Base-by-base conservation (phyloP, 768 basidiomycete genomes). In the Trametes cingulata region DNA sequence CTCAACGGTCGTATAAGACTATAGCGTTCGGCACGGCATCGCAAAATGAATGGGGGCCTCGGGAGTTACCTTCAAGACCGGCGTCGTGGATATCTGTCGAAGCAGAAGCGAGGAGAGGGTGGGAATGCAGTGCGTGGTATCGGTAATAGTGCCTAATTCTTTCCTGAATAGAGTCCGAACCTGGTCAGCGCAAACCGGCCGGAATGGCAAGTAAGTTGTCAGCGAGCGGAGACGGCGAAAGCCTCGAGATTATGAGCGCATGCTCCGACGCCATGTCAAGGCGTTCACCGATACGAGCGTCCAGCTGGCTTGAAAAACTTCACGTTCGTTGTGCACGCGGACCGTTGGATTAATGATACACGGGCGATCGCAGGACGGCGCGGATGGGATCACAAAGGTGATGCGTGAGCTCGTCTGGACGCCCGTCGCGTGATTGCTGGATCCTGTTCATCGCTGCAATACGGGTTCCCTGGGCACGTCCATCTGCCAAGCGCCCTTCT, bases 131-230 rank as follows among this genome's bases (percentile, higher is more conserved):
- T 39, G 50, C 9, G 46, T 14, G 46, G n/a, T 22, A 6, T 40
- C 46, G 46, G 29, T 49, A 54, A 43, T 40, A 43, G 52, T 55
- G 60, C 41, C 53, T 61, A 61, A 61, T 55, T 39, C n/a, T 45
- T 55, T 52, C 41, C 53, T 50, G 41, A 49, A 41, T 12, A 19
- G 52, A 10, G 36, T 17, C 45, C 36, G 40, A 14, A n/a, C 14
- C 17, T 35, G 43, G 24, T 25, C n/a, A 52, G 50, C 29, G 25
- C n/a, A 15, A 15, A 40, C 17, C 10, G 9, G 52, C 53, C 41
- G 8, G 43, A 22, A 17, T 20, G 52, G 48, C 4, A 27, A 27
- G 52, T 27, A 41, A 4, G 58, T 37, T 25, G 43, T 13, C 51
- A 39, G 46, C 45, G 39, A 50, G 20, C n/a, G 60, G 53, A 36